Base-by-base conservation (phyloP, 768 basidiomycete genomes). In the Pleurotus salmoneostramineus region DNA sequence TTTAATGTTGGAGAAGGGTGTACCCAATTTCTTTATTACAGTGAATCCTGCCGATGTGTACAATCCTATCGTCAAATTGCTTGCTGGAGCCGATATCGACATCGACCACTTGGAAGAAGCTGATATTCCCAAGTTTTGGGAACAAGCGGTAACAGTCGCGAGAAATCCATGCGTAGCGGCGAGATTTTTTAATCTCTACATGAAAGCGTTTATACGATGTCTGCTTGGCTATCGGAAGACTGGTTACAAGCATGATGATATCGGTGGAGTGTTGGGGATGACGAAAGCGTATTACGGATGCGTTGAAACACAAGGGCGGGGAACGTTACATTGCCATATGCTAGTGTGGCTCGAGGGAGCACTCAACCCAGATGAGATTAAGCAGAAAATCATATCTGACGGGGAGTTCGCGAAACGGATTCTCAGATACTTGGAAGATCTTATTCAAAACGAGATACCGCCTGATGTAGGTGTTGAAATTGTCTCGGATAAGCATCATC, bases 1-100 rank as follows among this genome's bases (percentile, higher is more conserved):
- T 0, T 34, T 77, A 11, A 76, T 72, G 40, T 64, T 68, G 5
- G 60, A 65, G 1, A 58, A 69, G n/a, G 76, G 78, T 0, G 7
- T 74, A 1, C 77, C 76, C 4, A 71, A 62, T 21, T 75, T 80
- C 32, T 82, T 68, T 58, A 55, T 82, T 1, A 82, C 78, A 0
- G 69, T 78, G 3, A 80, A 80, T 65, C 78, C 78, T 17, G 69
- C 71, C 14, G 76, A 77, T 56, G 62, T 75, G 0, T 69, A 75
- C 36, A 77, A 74, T 62, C 77, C 77, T 0, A 1, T 81, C 2
- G 68, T 82, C 0, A 69, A 71, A 35, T 69, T 79, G 49, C 48
- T 80, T 0, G 66, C 68, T 0, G 77, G 78, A 0, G 32, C 27
- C 1, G 68, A 77, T 0, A 72, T 75, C 5, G 67, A 77, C 56